Conservation (phyloP, 805 yeast genomes). For the Hanseniaspora clermontiae region DNA sequence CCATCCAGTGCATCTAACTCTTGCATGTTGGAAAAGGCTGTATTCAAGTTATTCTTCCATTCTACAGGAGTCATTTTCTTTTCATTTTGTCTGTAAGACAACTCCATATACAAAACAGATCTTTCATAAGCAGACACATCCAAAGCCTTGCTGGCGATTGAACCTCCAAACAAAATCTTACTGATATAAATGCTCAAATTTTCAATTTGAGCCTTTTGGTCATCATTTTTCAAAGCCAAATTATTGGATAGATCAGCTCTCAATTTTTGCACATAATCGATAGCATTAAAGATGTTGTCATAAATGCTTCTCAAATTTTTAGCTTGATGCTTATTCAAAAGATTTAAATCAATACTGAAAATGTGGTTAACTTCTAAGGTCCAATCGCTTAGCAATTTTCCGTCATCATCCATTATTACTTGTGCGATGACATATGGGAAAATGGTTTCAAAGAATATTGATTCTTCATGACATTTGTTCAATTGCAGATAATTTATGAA, state of each 20-base stretch:
- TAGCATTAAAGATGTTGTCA: conserved; percentile 59
- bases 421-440: conserved; percentile 66
- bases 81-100: conserved; percentile 37
- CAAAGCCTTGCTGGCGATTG: conserved; percentile 65
- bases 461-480: conserved; percentile 23
- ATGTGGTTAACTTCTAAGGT: conserved; percentile 48
- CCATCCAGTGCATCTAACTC: conserved; percentile 89
- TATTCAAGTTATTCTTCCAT: conserved; percentile 41
- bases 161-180: conserved; percentile 44
- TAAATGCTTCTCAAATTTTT: conserved; percentile 55
- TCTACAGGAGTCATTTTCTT: conserved; percentile 17
- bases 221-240: conserved; percentile 27
- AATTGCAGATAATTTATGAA: conserved; percentile 7
- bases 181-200: conserved; percentile 39
- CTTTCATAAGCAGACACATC: conserved; percentile 80
- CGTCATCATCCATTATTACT: conserved; percentile 40
- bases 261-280: conserved; percentile 83
- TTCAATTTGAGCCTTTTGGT: conserved; percentile 24
- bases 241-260: conserved; percentile 23
- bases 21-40: conserved; percentile 73
- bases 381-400: conserved; percentile 28
- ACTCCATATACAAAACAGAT: conserved; percentile 75
- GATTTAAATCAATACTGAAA: conserved; percentile 36
- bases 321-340: conserved; percentile 39
- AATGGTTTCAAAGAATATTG: conserved; percentile 53